Percentiles rank a stretch among this genome's conserved stretches.
Conservation (phyloP, 2,329 filamentous ascomycete genomes). For the Colletotrichum sp. region DNA sequence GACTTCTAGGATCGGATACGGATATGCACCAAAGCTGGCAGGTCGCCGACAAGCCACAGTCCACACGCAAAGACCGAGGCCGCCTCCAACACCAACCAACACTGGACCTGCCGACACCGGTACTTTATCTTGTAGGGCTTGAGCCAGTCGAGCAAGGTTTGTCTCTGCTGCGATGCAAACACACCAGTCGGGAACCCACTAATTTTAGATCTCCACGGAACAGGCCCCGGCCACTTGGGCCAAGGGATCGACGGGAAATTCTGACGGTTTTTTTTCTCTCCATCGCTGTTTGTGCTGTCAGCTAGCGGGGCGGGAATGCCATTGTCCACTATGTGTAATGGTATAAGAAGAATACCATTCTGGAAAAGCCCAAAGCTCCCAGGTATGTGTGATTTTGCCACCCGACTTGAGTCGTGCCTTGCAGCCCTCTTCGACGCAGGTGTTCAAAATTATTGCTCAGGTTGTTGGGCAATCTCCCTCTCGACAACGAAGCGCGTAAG, state of each 20-base stretch:
- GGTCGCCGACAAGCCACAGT: neutral
- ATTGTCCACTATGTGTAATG: neutral
- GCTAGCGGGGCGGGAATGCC: neutral
- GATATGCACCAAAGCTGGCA: neutral
- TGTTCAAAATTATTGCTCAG: neutral
- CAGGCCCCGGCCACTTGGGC: neutral
- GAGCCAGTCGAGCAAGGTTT: neutral
- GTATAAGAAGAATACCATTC: neutral
- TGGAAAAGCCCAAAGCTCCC: neutral
- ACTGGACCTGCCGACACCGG: neutral
- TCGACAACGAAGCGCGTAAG: neutral
- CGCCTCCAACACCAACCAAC: neutral
- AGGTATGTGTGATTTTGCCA: neutral
- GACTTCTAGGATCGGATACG: neutral
- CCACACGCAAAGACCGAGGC: neutral
- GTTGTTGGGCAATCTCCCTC: neutral
- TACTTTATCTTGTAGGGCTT: neutral
- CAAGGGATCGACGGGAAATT: neutral
- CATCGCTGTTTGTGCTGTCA: neutral
- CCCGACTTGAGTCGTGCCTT: neutral
- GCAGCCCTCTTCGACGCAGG: neutral
- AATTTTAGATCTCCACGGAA: constrained; percentile 14
- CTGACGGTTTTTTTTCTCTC: neutral
- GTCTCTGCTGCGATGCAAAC: neutral
- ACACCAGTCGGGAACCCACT: neutral